Evolutionary conservation across 2,329 filamentous ascomycete species (phyloP).

Genomic region (Arthroderma sp.): DNA sequence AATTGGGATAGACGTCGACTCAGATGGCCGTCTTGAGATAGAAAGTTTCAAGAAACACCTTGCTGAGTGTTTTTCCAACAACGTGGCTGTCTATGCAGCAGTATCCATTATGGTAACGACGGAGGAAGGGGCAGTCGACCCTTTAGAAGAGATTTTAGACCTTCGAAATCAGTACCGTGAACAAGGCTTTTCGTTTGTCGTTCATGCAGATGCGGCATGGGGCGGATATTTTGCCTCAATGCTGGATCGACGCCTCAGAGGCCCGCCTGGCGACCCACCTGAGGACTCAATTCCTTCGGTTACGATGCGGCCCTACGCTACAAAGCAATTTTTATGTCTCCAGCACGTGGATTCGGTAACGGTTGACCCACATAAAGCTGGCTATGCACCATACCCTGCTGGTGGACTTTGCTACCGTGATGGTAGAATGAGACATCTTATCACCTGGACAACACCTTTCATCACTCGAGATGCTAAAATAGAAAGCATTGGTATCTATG

Average conservation of each 20-base stretch:
- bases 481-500: conserved; percentile 33
- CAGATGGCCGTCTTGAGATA: conserved; percentile 28
- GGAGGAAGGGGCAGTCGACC: conserved; percentile 37
- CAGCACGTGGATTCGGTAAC: conserved; percentile 33
- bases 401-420: conserved; percentile 35
- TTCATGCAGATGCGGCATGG: conserved; percentile 39
- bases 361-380: conserved; percentile 37
- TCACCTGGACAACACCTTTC: conserved; percentile 34
- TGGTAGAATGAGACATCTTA: conserved; percentile 30
- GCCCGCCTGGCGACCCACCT: conserved; percentile 58
- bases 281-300: conserved; percentile 17
- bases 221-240: conserved; percentile 39
- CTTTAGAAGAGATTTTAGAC: conserved; percentile 21
- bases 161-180: background rate
- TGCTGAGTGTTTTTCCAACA: conserved; percentile 16
- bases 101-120: conserved; percentile 37
- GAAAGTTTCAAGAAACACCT: conserved; percentile 21
- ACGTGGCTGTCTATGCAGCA: conserved; percentile 30
- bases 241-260: conserved; percentile 60
- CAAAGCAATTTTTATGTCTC: too few species aligned
- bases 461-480: conserved; percentile 22
- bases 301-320: too few species aligned
- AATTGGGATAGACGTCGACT: conserved; percentile 28
- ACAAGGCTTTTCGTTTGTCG: conserved; percentile 29
- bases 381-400: conserved; percentile 36